phyloP scores from a whole-genome alignment of 1,284 basidiomycete species.

The Sanghuangporus baumii region DNA sequence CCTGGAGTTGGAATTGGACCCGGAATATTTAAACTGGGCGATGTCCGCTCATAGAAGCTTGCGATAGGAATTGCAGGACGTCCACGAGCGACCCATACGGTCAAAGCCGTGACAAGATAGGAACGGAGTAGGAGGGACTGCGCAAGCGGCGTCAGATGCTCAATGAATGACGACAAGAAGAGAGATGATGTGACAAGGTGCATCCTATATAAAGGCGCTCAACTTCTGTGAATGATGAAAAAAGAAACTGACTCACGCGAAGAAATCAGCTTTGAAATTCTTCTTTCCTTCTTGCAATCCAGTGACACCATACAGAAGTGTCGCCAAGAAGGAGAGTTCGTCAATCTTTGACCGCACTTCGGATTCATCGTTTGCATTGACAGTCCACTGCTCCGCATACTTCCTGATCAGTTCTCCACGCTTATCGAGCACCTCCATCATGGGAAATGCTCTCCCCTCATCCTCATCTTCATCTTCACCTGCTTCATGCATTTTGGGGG shows the following conservation, averaged over 20 bases:
- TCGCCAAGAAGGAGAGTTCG: slow-evolving; percentile 37
- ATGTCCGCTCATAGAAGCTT: slow-evolving; percentile 30
- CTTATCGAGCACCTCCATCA: slow-evolving; percentile 27
- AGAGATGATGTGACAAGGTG: slow-evolving; percentile 43
- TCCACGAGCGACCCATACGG: slow-evolving; percentile 35
- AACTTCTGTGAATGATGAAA: not conserved
- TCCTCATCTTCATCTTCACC: slow-evolving; percentile 20
- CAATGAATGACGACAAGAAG: slow-evolving; percentile 34
- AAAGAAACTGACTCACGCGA: slow-evolving; percentile 16
- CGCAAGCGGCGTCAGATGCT: slow-evolving; percentile 25
- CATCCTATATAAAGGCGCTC: slow-evolving; percentile 26
- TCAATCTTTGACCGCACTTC: slow-evolving; percentile 31
- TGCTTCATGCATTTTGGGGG: slow-evolving; percentile 11
- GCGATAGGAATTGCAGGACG: slow-evolving; percentile 31
- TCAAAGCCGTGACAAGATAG: slow-evolving; percentile 33
- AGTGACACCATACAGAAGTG: slow-evolving; percentile 37
- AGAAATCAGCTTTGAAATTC: slow-evolving; percentile 20
- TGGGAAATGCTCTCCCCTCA: slow-evolving; percentile 4
- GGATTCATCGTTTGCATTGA: slow-evolving; percentile 23
- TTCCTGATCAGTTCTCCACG: slow-evolving; percentile 36
- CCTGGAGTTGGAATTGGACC: slow-evolving; percentile 29
- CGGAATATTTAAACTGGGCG: slow-evolving; percentile 24
- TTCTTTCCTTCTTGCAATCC: slow-evolving; percentile 28
- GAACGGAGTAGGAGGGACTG: slow-evolving; percentile 32
- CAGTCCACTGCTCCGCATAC: slow-evolving; percentile 46